Evolutionary conservation across 306 rosid species (phyloP), one percentile per base, ranked within the genome.

Genomic region (Boehmeria nivea): DNA sequence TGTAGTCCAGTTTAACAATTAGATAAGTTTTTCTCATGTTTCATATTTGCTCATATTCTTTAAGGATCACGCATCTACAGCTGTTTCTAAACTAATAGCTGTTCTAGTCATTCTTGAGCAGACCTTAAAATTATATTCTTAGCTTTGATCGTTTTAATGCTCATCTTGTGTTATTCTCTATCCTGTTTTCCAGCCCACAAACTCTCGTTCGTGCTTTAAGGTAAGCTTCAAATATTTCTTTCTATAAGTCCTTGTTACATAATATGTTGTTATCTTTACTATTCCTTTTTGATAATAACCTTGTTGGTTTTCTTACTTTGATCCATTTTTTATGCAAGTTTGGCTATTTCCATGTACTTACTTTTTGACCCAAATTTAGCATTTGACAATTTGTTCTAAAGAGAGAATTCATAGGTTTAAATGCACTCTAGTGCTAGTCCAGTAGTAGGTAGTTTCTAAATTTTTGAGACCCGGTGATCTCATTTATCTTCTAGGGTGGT

Each of bases 161-260:
- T 51, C 54, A 24, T 57, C 50, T 63, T 17, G 34, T 46, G n/a
- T n/a, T n/a, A 31, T 27, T 59, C 24, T 57, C 13, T 65, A 23
- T 27, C 57, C 54, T 46, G 28, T 51, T 65, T 57, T 80, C 78
- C 95, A 91, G 98, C 81, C 96, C 98, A 12, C 94, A 84, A 72
- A 91, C 96, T 54, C 63, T 91, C 77, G 98, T 87, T 67, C 98
- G 96, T 36, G 95, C 98, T 76, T 24, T 91, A 65, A 79, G 96
- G 96, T 84, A 80, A 64, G 81, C 50, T 37, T 47, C 48, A 31
- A 47, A 19, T 48, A 31, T 69, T 59, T 73, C 62, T 51, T 54
- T 47, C 60, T 66, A 58, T 59, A 18, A 13, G 8, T 33, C 26
- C 59, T 56, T 43, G 57, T 9, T 15, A 10, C 24, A 37, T 9